Evolutionary conservation across 495 filamentous ascomycete genomes (phyloP), one percentile per base, ranked within the genome.

Genomic region (Tuber umbilicatum): DNA sequence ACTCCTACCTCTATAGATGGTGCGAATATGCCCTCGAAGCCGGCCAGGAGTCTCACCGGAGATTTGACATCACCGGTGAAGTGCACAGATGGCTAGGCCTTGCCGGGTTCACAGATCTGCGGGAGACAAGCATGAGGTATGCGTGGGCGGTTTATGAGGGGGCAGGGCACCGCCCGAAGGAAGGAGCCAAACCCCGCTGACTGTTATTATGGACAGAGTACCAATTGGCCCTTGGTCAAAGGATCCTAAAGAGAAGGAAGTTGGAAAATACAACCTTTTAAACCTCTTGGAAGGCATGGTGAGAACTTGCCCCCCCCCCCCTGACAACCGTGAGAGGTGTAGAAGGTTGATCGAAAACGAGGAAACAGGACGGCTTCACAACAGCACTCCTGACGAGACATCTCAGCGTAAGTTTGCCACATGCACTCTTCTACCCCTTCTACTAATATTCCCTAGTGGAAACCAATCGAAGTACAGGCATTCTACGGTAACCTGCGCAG

Each of bases 261-360:
- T 80, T 38, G 78, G 78, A 1, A 75, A 70, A 17, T 80, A 79
- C 64, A 80, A 80, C 55, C 38, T 79, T 17, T 40, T 80, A 39
- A 80, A 80, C 69, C 2, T 80, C 7, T 37, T 80, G 27, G 78
- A 80, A 42, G 78, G 78, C 41, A 76, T 80, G 74, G 78, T 79
- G 72, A 19, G 55, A 42, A 27, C 21, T 19, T 37, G 21, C 9
- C 27, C 14, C 17, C 4, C 9, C 27, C 14, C 17, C 4, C 42
- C 27, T 71, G 17, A n/a, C 2, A 27, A 23, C 23, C n/a, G 7
- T 3, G 9, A 60, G 50, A 60, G 23, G 19, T 27, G 60, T 27
- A n/a, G 45, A 9, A 3, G 19, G 10, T 17, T 31, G 64, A 78
- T 69, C 72, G 37, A 27, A 40, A 70, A 43, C 14, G 35, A 41